phyloP scores from a whole-genome alignment of 306 rosid genomes.

The Trichosanthes cucumerina region DNA sequence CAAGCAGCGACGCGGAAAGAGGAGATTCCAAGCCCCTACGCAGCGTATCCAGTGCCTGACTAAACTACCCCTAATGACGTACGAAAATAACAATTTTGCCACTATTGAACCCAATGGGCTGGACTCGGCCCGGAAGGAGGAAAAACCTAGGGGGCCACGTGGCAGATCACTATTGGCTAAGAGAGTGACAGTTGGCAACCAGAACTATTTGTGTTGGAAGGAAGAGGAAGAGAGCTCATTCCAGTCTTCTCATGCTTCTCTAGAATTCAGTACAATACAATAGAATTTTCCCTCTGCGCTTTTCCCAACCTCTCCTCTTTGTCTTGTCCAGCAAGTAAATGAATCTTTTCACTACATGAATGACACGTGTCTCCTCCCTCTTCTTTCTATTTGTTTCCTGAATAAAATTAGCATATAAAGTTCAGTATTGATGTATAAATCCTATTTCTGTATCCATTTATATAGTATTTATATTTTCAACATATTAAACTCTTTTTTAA shows the following conservation, averaged over 20 bases:
- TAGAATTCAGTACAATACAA: background rate
- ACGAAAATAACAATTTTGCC: background rate
- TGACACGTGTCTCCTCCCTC: background rate
- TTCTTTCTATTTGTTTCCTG: background rate
- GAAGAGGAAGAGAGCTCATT: background rate
- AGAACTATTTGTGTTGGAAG: too few relatives aligned
- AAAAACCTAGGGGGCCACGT: background rate
- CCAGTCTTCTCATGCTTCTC: background rate
- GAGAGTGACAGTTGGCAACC: too few relatives aligned
- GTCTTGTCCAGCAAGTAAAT: background rate
- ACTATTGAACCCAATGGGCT: background rate
- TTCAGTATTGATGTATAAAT: too few relatives aligned
- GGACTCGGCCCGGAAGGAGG: background rate
- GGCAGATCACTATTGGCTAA: background rate
- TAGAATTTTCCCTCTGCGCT: background rate
- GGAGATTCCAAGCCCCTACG: constrained; percentile 10
- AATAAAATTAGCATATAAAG: background rate
- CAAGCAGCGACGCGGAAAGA: constrained; percentile 9
- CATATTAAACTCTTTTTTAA: too few relatives aligned
- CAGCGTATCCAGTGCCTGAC: background rate
- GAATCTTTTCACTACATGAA: background rate
- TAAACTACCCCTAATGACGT: background rate
- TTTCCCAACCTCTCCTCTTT: background rate
- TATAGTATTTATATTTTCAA: too few relatives aligned
- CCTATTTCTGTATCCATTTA: too few relatives aligned